phyloP scores from a whole-genome alignment of 23 red algal genomes.

The Agarophyton chilense region DNA sequence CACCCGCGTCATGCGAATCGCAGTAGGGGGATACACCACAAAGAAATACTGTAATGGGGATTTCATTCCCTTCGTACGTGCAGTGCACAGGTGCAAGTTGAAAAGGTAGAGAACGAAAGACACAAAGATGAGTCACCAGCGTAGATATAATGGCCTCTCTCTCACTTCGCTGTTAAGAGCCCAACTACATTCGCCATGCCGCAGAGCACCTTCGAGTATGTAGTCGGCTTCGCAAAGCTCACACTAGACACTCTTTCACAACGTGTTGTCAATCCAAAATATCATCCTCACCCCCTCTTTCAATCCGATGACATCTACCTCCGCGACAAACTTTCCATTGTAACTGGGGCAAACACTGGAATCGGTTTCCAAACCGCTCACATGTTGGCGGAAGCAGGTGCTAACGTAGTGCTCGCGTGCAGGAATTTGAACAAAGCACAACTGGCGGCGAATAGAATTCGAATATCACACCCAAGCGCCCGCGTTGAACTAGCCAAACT shows the following conservation, averaged over 20 bases:
- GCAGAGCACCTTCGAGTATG: constrained; percentile 36
- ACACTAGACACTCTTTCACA: constrained; percentile 60
- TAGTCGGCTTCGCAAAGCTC: constrained; percentile 29
- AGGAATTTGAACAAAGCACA: constrained; percentile 64
- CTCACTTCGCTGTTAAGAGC: too few relatives aligned
- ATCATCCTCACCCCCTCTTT: constrained; percentile 2
- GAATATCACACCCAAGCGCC: background rate
- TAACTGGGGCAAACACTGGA: constrained; percentile 95
- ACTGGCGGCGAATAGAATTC: constrained; percentile 40
- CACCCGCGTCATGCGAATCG: too few relatives aligned
- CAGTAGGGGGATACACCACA: too few relatives aligned
- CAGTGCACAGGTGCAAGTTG: too few relatives aligned
- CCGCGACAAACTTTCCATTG: constrained; percentile 44
- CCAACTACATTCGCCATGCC: constrained; percentile 5
- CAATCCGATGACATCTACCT: constrained; percentile 31
- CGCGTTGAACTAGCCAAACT: constrained; percentile 6
- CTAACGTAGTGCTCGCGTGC: constrained; percentile 79
- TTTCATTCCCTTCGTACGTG: too few relatives aligned
- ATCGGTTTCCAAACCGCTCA: constrained; percentile 86
- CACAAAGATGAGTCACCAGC: too few relatives aligned
- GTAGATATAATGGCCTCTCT: too few relatives aligned
- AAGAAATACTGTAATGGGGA: too few relatives aligned
- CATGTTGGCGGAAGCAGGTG: constrained; percentile 61
- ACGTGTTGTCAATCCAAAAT: constrained; percentile 34
- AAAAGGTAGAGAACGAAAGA: too few relatives aligned